Percentiles rank a stretch among this genome's conserved stretches.
phyloP scores from a whole-genome alignment of 768 basidiomycete genomes.

The Ramaria sp. region DNA sequence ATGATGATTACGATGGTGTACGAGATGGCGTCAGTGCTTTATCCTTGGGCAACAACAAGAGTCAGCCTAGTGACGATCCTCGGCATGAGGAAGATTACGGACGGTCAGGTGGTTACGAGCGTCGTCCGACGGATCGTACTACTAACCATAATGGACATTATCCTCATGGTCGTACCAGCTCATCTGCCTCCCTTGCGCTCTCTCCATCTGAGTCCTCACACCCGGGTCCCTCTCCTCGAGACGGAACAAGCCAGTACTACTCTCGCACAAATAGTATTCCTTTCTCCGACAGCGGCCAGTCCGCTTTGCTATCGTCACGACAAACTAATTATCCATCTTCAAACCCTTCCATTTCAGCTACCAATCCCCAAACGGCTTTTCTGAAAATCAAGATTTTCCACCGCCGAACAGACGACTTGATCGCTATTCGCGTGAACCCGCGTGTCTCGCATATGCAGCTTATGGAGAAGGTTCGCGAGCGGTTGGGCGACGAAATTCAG shows the following conservation, averaged over 20 bases:
- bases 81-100: constrained; percentile 29
- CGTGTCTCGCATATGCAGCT: constrained; percentile 76
- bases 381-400: constrained; percentile 99
- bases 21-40: constrained; percentile 9
- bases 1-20: constrained; percentile 19
- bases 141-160: not conserved
- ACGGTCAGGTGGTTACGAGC: not conserved
- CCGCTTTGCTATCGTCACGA: not conserved
- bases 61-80: constrained; percentile 24
- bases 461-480: constrained; percentile 83
- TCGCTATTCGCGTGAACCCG: constrained; percentile 95
- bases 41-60: not conserved
- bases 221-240: not conserved
- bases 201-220: not conserved
- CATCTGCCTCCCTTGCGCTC: not conserved
- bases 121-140: not conserved
- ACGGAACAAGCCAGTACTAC: not conserved
- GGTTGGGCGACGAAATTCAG: constrained; percentile 65
- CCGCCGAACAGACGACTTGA: constrained; percentile 84
- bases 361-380: constrained; percentile 76
- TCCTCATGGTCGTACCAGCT: not conserved
- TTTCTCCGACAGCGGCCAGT: constrained; percentile 2
- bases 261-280: not conserved
- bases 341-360: constrained; percentile 63
- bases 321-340: constrained; percentile 24